Conservation (phyloP, 2,329 filamentous ascomycete genomes). For the Aspergillus sp. region DNA sequence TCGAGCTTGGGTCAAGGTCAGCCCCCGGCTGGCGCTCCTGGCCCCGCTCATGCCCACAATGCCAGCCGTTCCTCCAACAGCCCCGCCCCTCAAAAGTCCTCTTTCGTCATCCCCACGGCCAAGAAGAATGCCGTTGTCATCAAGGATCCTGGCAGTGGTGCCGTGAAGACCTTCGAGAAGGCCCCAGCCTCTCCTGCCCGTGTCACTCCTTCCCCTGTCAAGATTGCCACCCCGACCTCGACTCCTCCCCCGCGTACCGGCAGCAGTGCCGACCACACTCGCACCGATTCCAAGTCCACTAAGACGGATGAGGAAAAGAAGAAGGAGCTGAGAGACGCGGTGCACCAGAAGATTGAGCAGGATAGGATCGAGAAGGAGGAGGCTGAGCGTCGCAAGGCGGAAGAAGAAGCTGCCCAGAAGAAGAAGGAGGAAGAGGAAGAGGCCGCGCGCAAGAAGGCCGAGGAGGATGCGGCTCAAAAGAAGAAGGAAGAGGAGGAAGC, state of each 20-base stretch:
- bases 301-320: constrained; percentile 83
- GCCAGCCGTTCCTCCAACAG: constrained; percentile 57
- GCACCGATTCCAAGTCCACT: constrained; percentile 68
- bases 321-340: constrained; percentile 67
- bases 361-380: constrained; percentile 58
- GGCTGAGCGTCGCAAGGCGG: constrained; percentile 51
- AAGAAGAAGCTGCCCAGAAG: constrained; percentile 47
- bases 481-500: constrained; percentile 34
- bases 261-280: constrained; percentile 67
- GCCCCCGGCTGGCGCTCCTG: constrained; percentile 52
- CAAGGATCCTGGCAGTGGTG: constrained; percentile 79
- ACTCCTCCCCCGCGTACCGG: constrained; percentile 78
- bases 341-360: constrained; percentile 57
- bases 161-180: constrained; percentile 70
- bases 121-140: constrained; percentile 80
- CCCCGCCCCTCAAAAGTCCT: constrained; percentile 62
- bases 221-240: constrained; percentile 68
- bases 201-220: constrained; percentile 60
- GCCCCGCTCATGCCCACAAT: constrained; percentile 51
- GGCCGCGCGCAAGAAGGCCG: constrained; percentile 34
- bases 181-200: constrained; percentile 63
- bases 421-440: constrained; percentile 36
- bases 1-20: constrained; percentile 64
- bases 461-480: constrained; percentile 24
- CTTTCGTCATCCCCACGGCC: constrained; percentile 62